A percentile compares a stretch with the other conserved stretches of the same genome.
Conservation (phyloP, 441 rosid genomes). For the Bocquillonia castaneifolia region DNA sequence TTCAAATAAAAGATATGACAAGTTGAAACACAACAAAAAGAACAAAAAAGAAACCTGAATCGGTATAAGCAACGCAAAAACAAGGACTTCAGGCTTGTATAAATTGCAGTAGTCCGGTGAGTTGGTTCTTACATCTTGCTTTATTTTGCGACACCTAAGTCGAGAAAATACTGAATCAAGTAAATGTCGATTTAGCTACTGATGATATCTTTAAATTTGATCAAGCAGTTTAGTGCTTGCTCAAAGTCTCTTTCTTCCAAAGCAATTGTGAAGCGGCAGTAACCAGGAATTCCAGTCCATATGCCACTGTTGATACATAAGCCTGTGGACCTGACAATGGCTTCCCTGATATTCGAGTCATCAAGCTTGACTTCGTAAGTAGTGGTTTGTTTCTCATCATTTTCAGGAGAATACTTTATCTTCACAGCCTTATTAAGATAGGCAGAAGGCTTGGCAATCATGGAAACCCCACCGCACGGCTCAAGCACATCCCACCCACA, state of each 20-base stretch:
- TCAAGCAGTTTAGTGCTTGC: conserved; percentile 61
- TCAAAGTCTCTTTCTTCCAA: conserved; percentile 68
- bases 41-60: not conserved
- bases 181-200: conserved; percentile 17
- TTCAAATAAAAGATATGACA: not conserved
- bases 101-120: not conserved
- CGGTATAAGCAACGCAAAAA: not conserved
- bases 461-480: conserved; percentile 63
- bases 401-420: conserved; percentile 27
- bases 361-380: conserved; percentile 41
- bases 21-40: conserved; percentile 1
- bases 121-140: not conserved
- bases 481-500: conserved; percentile 79
- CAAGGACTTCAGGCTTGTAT: not conserved
- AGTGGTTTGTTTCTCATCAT: conserved; percentile 18
- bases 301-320: conserved; percentile 75
- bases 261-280: conserved; percentile 80
- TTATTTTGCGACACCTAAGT: conserved; percentile 16
- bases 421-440: conserved; percentile 55
- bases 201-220: conserved; percentile 43
- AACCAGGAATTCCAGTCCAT: conserved; percentile 86
- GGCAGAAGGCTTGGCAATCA: conserved; percentile 82
- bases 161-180: conserved; percentile 1
- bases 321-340: conserved; percentile 59
- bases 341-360: conserved; percentile 66